These are phyloP conservation scores for Rubroboletus pulcherrimus DNA, from an alignment of 768 basidiomycete species.

Conservation along the genomic window DNA sequence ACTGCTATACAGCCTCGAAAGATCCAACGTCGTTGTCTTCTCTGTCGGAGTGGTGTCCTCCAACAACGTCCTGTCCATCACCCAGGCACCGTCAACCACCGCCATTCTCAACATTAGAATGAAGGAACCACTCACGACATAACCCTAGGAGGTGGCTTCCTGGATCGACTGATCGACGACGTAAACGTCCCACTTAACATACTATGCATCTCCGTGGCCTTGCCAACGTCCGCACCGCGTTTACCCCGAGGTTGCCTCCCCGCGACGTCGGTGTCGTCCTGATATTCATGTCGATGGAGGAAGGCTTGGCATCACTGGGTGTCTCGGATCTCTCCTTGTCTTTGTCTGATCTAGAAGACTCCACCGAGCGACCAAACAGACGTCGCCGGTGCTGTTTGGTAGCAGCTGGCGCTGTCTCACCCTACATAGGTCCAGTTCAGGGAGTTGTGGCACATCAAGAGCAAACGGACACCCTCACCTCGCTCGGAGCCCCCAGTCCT, in stretches of 20 bases:
- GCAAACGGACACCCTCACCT: slow-evolving; percentile 43
- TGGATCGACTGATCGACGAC: slow-evolving; percentile 56
- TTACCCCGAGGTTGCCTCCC: slow-evolving; percentile 44
- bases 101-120: neutral
- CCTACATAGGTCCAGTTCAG: slow-evolving; percentile 33
- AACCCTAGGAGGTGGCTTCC: slow-evolving; percentile 81
- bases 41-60: slow-evolving; percentile 37
- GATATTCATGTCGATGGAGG: slow-evolving; percentile 19
- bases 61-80: slow-evolving; percentile 24
- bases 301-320: slow-evolving; percentile 26
- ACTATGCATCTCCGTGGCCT: slow-evolving; percentile 60
- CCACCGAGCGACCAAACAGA: slow-evolving; percentile 58
- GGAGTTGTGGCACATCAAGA: neutral
- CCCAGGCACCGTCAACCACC: neutral
- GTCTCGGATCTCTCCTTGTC: slow-evolving; percentile 36
- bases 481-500: slow-evolving; percentile 61
- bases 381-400: slow-evolving; percentile 43
- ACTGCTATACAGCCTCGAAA: slow-evolving; percentile 45
- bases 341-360: slow-evolving; percentile 29
- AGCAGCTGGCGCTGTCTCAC: slow-evolving; percentile 41
- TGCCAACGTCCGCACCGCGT: slow-evolving; percentile 46
- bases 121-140: slow-evolving; percentile 46
- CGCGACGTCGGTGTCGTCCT: slow-evolving; percentile 22
- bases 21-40: slow-evolving; percentile 45
- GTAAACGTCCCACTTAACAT: slow-evolving; percentile 70